Evolutionary conservation across 2,329 filamentous ascomycete species (phyloP).

Genomic region (Colletotrichum tamarilloi): DNA sequence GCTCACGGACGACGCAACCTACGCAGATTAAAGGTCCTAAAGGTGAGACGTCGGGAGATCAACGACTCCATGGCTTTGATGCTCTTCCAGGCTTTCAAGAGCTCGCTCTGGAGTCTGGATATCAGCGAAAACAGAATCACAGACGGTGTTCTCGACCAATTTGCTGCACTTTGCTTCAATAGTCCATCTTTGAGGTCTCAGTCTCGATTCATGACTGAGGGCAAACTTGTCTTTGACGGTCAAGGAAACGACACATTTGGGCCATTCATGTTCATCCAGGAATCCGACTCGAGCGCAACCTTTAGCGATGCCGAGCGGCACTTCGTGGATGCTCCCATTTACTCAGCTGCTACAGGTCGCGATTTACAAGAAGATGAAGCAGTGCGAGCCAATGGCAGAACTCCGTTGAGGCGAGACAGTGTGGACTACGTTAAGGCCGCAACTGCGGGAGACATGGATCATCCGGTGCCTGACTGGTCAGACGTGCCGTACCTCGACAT

Average conservation of each 20-base stretch:
- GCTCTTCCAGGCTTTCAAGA: conserved; percentile 48
- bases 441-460: conserved; percentile 26
- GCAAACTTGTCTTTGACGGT: conserved; percentile 48
- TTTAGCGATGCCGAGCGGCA: conserved; percentile 61
- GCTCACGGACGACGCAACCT: conserved; percentile 49
- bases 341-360: conserved; percentile 43
- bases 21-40: conserved; percentile 63
- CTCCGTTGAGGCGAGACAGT: conserved; percentile 45
- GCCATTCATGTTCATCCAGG: conserved; percentile 56
- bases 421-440: conserved; percentile 44
- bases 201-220: conserved; percentile 58
- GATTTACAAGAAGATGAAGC: conserved; percentile 41
- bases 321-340: conserved; percentile 60
- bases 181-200: conserved; percentile 46
- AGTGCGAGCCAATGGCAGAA: conserved; percentile 44
- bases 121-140: conserved; percentile 63
- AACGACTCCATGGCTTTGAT: conserved; percentile 50
- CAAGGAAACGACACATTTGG: conserved; percentile 50
- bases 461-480: conserved; percentile 12
- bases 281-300: conserved; percentile 57
- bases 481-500: conserved; percentile 39
- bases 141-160: conserved; percentile 52
- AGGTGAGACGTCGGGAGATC: conserved; percentile 59
- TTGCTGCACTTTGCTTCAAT: conserved; percentile 48
- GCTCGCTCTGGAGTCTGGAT: conserved; percentile 68